Conservation (phyloP, 495 filamentous ascomycete genomes). For the Xylaria palmicola region DNA sequence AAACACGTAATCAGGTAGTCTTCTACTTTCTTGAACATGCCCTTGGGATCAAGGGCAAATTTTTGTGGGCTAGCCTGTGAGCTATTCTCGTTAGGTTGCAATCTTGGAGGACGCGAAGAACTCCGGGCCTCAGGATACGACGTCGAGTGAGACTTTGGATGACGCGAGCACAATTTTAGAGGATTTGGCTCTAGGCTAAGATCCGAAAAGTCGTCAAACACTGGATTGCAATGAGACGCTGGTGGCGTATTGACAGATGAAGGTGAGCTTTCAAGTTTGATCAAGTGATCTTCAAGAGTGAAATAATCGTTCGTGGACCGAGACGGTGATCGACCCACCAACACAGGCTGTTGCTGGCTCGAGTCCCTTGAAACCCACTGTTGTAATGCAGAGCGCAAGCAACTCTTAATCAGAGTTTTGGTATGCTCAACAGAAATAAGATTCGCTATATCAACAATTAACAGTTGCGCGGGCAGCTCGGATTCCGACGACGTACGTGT, state of each 20-base stretch:
- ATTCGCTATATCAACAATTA: constrained; percentile 17
- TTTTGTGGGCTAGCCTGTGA: constrained; percentile 17
- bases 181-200: constrained; percentile 31
- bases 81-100: neutral
- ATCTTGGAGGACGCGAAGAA: constrained; percentile 20
- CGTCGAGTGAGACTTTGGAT: constrained; percentile 37
- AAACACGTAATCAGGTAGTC: constrained; percentile 71
- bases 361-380: constrained; percentile 16
- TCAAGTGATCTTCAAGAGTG: constrained; percentile 12
- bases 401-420: constrained; percentile 22
- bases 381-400: constrained; percentile 26
- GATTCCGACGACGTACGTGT: constrained; percentile 2
- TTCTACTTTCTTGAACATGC: constrained; percentile 70
- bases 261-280: constrained; percentile 21
- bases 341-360: neutral
- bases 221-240: constrained; percentile 22
- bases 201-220: constrained; percentile 26
- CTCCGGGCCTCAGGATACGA: constrained; percentile 37
- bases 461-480: neutral
- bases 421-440: constrained; percentile 30
- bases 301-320: constrained; percentile 20
- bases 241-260: constrained; percentile 22
- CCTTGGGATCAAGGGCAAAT: constrained; percentile 32
- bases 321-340: constrained; percentile 13
- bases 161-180: constrained; percentile 22